Conservation (phyloP, 768 basidiomycete genomes). For the Suillus discolor region DNA sequence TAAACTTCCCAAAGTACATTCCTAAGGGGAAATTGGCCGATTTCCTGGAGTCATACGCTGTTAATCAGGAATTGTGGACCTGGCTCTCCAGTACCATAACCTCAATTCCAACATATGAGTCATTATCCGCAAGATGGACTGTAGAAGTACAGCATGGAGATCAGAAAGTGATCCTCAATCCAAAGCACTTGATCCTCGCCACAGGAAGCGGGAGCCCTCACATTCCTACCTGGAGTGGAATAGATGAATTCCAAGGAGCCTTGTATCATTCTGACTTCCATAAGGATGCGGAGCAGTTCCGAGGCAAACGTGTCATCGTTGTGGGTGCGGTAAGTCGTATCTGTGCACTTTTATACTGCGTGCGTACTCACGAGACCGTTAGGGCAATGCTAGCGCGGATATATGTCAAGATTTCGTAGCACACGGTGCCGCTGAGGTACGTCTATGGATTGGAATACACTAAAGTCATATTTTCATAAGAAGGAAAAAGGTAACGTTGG, state of each 20-base stretch:
- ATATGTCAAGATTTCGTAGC: slow-evolving; percentile 2
- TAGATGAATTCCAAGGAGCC: slow-evolving; percentile 53
- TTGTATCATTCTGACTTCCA: slow-evolving; percentile 52
- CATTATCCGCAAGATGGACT: neutral
- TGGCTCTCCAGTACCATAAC: slow-evolving; percentile 50
- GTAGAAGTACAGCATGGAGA: neutral
- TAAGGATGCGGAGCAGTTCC: slow-evolving; percentile 44
- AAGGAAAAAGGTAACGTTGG: neutral
- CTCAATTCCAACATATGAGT: slow-evolving; percentile 20
- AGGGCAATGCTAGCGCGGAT: slow-evolving; percentile 3
- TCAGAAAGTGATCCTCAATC: neutral
- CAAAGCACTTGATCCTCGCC: neutral
- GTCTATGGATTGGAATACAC: neutral
- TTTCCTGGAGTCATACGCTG: slow-evolving; percentile 60
- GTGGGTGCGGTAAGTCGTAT: slow-evolving; percentile 38
- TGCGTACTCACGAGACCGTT: neutral
- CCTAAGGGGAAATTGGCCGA: slow-evolving; percentile 45
- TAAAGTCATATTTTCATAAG: neutral
- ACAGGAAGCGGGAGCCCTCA: neutral
- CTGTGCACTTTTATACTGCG: neutral
- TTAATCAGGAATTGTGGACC: slow-evolving; percentile 54
- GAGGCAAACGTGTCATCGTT: slow-evolving; percentile 61
- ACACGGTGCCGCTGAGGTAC: slow-evolving; percentile 3
- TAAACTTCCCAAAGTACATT: neutral
- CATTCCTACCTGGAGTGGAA: slow-evolving; percentile 14